These are phyloP conservation scores for Suillus weaverae DNA, from an alignment of 768 basidiomycete genomes.

Conservation along the genomic window DNA sequence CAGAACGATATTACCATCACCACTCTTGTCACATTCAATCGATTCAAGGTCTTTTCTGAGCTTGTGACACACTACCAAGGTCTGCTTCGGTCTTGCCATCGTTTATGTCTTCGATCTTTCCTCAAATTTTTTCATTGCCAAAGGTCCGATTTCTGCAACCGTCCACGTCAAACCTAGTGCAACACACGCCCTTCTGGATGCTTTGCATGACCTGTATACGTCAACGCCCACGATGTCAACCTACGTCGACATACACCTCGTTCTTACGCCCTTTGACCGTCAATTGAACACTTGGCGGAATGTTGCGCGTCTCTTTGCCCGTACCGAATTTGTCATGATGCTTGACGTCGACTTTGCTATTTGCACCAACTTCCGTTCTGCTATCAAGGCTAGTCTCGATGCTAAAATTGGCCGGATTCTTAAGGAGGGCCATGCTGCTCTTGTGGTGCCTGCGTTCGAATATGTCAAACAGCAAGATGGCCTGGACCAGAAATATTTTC, in stretches of 20 bases:
- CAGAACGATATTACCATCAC: constrained; percentile 79
- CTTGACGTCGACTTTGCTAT: constrained; percentile 87
- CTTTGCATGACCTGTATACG: constrained; percentile 65
- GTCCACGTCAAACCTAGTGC: constrained; percentile 59
- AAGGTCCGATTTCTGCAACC: constrained; percentile 84
- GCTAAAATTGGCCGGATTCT: constrained; percentile 42
- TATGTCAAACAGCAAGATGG: constrained; percentile 68
- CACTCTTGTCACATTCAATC: constrained; percentile 78
- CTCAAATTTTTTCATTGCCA: not conserved
- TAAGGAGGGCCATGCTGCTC: constrained; percentile 59
- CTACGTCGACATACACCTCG: constrained; percentile 83
- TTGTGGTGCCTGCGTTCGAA: constrained; percentile 88
- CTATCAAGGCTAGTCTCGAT: constrained; percentile 45
- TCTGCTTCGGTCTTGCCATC: constrained; percentile 27
- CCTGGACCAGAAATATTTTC: constrained; percentile 57
- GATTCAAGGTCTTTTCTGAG: constrained; percentile 69
- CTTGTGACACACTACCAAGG: constrained; percentile 81
- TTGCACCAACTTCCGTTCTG: constrained; percentile 75
- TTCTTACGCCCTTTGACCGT: constrained; percentile 76
- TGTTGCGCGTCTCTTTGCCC: constrained; percentile 78
- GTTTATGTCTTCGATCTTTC: not conserved
- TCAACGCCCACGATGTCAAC: constrained; percentile 63
- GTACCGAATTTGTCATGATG: constrained; percentile 87
- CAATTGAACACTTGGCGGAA: constrained; percentile 93
- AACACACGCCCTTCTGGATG: constrained; percentile 52